Base-by-base conservation (phyloP, 208 protist genomes). In the Crithidia sp. region DNA sequence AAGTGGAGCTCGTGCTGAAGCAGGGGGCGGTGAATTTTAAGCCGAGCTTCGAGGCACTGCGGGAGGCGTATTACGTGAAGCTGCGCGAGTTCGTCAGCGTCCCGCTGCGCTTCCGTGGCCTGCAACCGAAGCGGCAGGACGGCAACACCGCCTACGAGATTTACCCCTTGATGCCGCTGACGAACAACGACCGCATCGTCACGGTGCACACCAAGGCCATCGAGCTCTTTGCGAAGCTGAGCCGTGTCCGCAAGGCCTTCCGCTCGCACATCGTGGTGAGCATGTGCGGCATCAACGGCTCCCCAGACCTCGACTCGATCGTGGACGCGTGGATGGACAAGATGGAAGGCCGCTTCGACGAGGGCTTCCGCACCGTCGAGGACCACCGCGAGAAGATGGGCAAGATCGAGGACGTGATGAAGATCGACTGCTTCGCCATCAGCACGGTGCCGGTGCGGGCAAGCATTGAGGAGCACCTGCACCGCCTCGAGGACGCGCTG, bases 41-140 rank as follows among this genome's bases (percentile, higher is more conserved):
- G 83, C 98, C 98, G 8, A 85, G 86, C 47, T 94, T 99, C 60
- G 97, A 99, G 80, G 95, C 96, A 13, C 87, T 99, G 41, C 85
- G 93, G 36, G 84, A 98, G 67, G 88, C 87, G n/a, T 99, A 98
- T 87, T 98, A 98, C 83, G 84, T 93, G 40, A 94, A 98, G 74
- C 64, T 99, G 63, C 85, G 95, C 16, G 95, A 98, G 82, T 98
- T 99, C 72, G 90, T 99, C 28, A 87, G 88, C 47, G 89, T 98
- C 41, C 98, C 98, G 14, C 74, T 93, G 57, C 89, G 84, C 28
- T 99, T 99, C 82, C 87, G 89, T 49, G 97, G 97, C 5, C 64
- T 99, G 49, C 80, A 97, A 81, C 67, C 85, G 54, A 97, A 97
- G 60, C 79, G 87, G 40, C 81, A 90, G 47, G 81, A 76, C 37